Percentiles rank a stretch among this genome's conserved stretches.
phyloP scores from a whole-genome alignment of 176 grass and related monocot genomes.

The Juncus inflexus region DNA sequence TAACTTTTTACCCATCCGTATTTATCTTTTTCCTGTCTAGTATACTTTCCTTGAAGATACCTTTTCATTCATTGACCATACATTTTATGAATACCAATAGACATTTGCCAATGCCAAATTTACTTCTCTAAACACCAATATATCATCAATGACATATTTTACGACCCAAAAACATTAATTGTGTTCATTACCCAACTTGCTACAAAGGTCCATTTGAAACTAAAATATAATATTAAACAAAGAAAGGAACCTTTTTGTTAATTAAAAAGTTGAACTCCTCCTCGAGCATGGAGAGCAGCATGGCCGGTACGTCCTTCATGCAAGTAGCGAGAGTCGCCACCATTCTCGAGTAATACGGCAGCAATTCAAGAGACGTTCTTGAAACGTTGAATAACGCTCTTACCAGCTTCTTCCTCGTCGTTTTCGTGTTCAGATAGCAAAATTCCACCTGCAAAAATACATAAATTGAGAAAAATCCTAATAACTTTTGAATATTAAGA shows the following conservation, averaged over 20 bases:
- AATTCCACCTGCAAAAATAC: slow-evolving; percentile 77
- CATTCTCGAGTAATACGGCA: slow-evolving; percentile 95
- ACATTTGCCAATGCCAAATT: too few species aligned
- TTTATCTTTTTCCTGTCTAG: too few species aligned
- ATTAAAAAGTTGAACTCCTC: slow-evolving; percentile 98
- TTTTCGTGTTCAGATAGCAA: slow-evolving; percentile 97
- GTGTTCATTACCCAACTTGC: too few species aligned
- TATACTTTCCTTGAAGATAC: too few species aligned
- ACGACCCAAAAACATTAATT: too few species aligned
- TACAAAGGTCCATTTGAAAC: too few species aligned
- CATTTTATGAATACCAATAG: too few species aligned
- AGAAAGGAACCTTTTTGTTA: slow-evolving; percentile 81
- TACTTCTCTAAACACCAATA: too few species aligned
- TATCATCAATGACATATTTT: too few species aligned
- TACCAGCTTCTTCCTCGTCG: slow-evolving; percentile 94
- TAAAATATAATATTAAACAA: not conserved
- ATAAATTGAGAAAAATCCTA: too few species aligned
- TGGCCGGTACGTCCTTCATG: slow-evolving; percentile 91
- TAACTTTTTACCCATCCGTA: not conserved
- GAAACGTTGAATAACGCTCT: slow-evolving; percentile 73
- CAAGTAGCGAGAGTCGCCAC: slow-evolving; percentile 82
- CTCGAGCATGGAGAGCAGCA: slow-evolving; percentile 84
- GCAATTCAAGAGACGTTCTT: slow-evolving; percentile 90
- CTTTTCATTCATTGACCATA: too few species aligned
- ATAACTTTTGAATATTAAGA: too few species aligned